Percentiles rank a stretch among this genome's conserved stretches.
These are phyloP conservation scores for Xylaria acuta DNA, from an alignment of 495 filamentous ascomycete species.

Conservation along the genomic window DNA sequence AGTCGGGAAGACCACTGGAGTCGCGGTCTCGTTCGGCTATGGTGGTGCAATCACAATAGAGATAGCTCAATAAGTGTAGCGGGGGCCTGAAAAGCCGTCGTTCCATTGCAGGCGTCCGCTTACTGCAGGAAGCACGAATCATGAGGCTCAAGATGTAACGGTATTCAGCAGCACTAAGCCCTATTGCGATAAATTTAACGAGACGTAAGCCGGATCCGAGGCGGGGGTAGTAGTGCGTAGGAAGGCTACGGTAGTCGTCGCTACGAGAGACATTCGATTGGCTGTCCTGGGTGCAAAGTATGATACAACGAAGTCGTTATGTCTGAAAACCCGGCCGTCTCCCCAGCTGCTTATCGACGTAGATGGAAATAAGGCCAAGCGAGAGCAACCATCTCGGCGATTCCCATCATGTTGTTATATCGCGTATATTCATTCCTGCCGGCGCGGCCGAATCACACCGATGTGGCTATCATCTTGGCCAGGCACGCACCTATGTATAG, in stretches of 20 bases:
- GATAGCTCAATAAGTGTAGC: neutral
- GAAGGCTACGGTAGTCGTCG: slow-evolving; percentile 27
- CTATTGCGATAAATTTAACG: slow-evolving; percentile 54
- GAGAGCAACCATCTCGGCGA: neutral
- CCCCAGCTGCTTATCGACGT: neutral
- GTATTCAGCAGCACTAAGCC: slow-evolving; percentile 49
- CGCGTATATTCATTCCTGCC: neutral
- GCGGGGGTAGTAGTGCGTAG: neutral
- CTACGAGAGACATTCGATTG: slow-evolving; percentile 31
- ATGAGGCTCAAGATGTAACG: slow-evolving; percentile 25
- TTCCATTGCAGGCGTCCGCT: slow-evolving; percentile 1
- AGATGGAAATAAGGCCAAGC: neutral
- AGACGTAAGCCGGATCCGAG: slow-evolving; percentile 31
- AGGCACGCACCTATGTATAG: neutral
- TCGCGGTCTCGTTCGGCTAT: neutral
- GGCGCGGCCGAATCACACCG: neutral
- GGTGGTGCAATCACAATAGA: neutral
- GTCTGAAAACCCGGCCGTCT: neutral
- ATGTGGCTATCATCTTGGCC: neutral
- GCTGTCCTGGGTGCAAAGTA: neutral
- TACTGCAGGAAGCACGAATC: slow-evolving; percentile 16
- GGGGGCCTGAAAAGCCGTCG: neutral
- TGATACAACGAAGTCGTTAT: neutral
- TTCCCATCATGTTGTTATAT: neutral
- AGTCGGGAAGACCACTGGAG: neutral